Evolutionary conservation across 805 yeast genomes (phyloP).

Genomic region (Zygosaccharomyces siamensis): DNA sequence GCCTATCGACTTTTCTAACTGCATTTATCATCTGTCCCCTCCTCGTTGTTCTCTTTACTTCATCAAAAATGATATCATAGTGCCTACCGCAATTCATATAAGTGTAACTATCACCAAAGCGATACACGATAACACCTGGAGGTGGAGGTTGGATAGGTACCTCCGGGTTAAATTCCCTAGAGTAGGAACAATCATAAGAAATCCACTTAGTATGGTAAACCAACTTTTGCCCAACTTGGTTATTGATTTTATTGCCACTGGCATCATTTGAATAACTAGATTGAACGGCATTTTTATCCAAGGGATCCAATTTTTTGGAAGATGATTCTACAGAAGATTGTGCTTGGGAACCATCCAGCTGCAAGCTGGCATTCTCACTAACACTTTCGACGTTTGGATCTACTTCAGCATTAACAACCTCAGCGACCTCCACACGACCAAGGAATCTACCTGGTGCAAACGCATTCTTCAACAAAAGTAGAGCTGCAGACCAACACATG

Average conservation of each 20-base stretch:
- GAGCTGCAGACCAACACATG: conserved; percentile 74
- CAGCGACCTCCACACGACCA: conserved; percentile 70
- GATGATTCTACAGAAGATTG: conserved; percentile 15
- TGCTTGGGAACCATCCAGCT: conserved; percentile 4
- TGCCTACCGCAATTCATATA: conserved; percentile 78
- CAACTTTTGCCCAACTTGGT: conserved; percentile 21
- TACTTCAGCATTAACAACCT: conserved; percentile 59
- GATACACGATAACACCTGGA: conserved; percentile 82
- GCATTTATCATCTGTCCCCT: conserved; percentile 46
- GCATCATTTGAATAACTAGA: neutral
- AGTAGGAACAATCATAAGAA: conserved; percentile 43
- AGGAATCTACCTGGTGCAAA: conserved; percentile 78
- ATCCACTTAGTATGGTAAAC: conserved; percentile 63
- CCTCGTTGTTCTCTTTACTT: conserved; percentile 55
- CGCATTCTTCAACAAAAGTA: conserved; percentile 66
- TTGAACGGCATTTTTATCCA: conserved; percentile 7
- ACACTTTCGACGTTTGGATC: conserved; percentile 19
- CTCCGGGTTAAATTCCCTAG: conserved; percentile 48
- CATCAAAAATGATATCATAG: conserved; percentile 62
- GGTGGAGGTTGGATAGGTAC: conserved; percentile 72
- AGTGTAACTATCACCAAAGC: conserved; percentile 74
- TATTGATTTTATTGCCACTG: neutral
- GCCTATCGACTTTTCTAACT: conserved; percentile 49
- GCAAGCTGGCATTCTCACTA: conserved; percentile 9
- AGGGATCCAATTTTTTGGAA: conserved; percentile 5